Base-by-base conservation (phyloP, 164 flowering plant species). In the Houttuynia cordata region DNA sequence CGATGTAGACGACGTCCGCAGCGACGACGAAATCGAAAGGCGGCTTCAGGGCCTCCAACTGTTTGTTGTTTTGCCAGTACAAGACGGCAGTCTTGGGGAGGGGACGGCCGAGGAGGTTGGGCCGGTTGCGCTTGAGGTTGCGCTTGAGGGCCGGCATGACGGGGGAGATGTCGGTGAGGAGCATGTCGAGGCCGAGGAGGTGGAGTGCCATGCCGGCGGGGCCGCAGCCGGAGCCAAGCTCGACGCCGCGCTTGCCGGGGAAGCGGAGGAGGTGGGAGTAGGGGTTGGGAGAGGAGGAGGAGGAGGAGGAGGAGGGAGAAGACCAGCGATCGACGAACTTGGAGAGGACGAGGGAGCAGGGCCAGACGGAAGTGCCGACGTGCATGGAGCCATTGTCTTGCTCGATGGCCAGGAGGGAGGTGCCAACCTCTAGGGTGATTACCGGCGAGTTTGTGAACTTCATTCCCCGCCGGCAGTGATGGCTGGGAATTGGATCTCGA, bases 341-440 rank as follows among this genome's bases (percentile, higher is more conserved):
- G 82, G 83, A 87, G 69, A 93, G 91, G 76, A 93, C 86, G 60
- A 93, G 83, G 24, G 98, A 90, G 67, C 88, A 83, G 3, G 94
- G 96, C 98, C 97, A 93, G 39, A 93, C 96, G 76, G 88, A 78
- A 69, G 98, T 93, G 74, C 98, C 94, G 49, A 93, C 97, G 84
- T 93, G 96, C 79, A 93, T 74, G 53, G 97, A 82, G 24, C 71
- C 80, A 64, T 92, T 93, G 86, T 89, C 97, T 74, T 92, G 97
- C 62, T 87, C 83, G 74, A 93, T 56, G 13, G 88, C 79, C 55
- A 93, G 87, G 73, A 18, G 53, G 21, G 73, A 23, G 61, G 64
- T 56, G 65, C 72, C 70, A 30, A 90, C 82, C 24, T 67, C 30
- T 30, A 93, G 83, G 34, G 83, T 85, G 62, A 93, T 73, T 25